Evolutionary conservation across 2,329 filamentous ascomycete genomes (phyloP), one percentile per base, ranked within the genome.

Genomic region (Celoporthe dispersa): DNA sequence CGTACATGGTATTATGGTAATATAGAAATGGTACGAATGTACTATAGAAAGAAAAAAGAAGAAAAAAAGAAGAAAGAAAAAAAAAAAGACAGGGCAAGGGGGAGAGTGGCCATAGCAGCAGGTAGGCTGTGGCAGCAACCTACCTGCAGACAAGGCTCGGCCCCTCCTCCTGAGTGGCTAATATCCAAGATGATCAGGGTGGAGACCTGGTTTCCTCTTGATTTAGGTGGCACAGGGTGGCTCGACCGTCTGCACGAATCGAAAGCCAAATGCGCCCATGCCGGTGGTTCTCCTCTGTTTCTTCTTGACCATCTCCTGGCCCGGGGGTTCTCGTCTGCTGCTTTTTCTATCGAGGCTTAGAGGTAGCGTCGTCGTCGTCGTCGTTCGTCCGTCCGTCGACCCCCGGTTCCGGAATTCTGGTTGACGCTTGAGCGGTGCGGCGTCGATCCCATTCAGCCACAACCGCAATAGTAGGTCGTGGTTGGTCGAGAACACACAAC

Each of bases 181-280:
- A 14, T 28, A 37, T 31, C 11, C n/a, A 31, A 64, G 62, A 35
- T 53, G 28, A 33, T 37, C 37, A 28, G 41, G 31, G 41, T 51
- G 37, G 60, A 28, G 37, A 33, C 31, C 35, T 22, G 22, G 62
- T 64, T 64, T 53, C 62, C 31, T 53, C 28, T 64, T 64, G 62
- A 64, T 53, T 60, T 25, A 9, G 4, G 25, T 33, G 39, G 41
- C 41, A n/a, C 22, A 48, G 7, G 44, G 44, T n/a, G 44, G 44
- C 22, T n/a, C 44, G 25, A 44, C 7, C 41, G 41, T 51, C 35
- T 64, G 39, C 62, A 16, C 62, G 41, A 53, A 64, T 51, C 39
- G 25, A 48, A 9, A 19, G 22, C 25, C 62, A 33, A 16, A 12
- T 3, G 22, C 16, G 41, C 31, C 44, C 22, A 48, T 48, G 44